A percentile compares a stretch with the other conserved stretches of the same genome.
Conservation (phyloP, 1,284 basidiomycete genomes). For the Kalmanozyma brasiliensis region DNA sequence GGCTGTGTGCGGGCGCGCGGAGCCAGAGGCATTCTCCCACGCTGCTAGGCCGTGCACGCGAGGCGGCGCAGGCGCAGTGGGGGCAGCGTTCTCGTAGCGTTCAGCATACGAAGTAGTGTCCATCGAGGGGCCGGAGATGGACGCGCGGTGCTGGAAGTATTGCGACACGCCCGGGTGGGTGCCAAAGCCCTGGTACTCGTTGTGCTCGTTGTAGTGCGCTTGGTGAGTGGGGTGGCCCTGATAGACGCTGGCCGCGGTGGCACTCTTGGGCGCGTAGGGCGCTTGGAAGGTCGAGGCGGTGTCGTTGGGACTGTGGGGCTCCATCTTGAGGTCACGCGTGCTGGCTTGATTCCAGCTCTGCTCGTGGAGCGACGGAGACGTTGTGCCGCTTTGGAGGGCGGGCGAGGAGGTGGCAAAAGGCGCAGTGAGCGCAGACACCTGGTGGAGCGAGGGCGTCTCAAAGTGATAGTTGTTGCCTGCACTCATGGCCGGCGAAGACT, state of each 20-base stretch:
- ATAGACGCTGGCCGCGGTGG: not conserved
- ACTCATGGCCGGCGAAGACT: conserved; percentile 35
- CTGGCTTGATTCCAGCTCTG: conserved; percentile 21
- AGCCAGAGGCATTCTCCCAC: conserved; percentile 55
- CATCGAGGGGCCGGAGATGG: conserved; percentile 57
- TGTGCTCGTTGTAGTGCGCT: conserved; percentile 18
- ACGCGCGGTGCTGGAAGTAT: conserved; percentile 50
- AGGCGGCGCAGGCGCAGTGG: conserved; percentile 40
- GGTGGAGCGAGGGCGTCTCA: conserved; percentile 31
- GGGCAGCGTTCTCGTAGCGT: conserved; percentile 23
- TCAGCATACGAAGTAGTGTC: conserved; percentile 20
- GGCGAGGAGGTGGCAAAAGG: conserved; percentile 32
- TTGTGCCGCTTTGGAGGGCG: conserved; percentile 21
- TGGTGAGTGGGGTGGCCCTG: conserved; percentile 18
- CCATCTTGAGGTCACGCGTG: conserved; percentile 14
- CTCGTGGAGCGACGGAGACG: conserved; percentile 24
- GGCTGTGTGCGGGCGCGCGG: conserved; percentile 60
- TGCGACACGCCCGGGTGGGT: conserved; percentile 19
- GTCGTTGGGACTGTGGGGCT: conserved; percentile 13
- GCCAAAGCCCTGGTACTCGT: conserved; percentile 21
- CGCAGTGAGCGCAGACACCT: conserved; percentile 19
- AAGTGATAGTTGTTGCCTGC: conserved; percentile 35
- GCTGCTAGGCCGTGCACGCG: conserved; percentile 51
- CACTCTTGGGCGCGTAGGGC: conserved; percentile 18
- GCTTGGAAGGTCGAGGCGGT: conserved; percentile 15